These are phyloP conservation scores for Phytophthora pseudosyringae DNA, from an alignment of 352 stramenopile species.

Conservation along the genomic window DNA sequence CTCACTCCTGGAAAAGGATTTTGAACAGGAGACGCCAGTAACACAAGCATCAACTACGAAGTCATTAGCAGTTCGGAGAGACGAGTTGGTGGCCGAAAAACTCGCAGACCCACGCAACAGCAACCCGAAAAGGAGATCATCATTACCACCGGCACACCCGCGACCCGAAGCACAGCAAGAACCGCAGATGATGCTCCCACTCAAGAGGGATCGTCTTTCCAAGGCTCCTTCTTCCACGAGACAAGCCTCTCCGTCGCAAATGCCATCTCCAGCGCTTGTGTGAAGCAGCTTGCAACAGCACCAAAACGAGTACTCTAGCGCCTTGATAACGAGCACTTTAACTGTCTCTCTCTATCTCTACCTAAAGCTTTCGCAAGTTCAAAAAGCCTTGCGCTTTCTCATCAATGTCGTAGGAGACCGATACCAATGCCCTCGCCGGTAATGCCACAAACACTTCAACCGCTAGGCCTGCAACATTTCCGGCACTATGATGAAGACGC, in stretches of 20 bases:
- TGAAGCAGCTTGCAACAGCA: background rate
- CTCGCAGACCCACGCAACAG: constrained; percentile 5
- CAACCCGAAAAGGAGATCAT: constrained; percentile 21
- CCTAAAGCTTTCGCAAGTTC: constrained; percentile 75
- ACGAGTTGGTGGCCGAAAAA: constrained; percentile 3
- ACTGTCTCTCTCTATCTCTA: constrained; percentile 9
- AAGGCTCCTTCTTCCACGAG: constrained; percentile 34
- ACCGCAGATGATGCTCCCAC: background rate
- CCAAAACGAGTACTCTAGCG: constrained; percentile 1
- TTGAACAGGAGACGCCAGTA: constrained; percentile 24
- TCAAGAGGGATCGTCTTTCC: constrained; percentile 9
- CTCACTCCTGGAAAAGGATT: constrained; percentile 38
- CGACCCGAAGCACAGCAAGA: constrained; percentile 9
- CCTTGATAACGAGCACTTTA: constrained; percentile 6
- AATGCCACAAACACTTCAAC: constrained; percentile 67
- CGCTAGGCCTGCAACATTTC: constrained; percentile 59
- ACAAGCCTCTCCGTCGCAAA: constrained; percentile 21
- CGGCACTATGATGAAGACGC: constrained; percentile 63
- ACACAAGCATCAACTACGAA: constrained; percentile 12
- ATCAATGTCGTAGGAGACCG: constrained; percentile 70
- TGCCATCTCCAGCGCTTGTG: constrained; percentile 13
- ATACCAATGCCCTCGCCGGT: constrained; percentile 49
- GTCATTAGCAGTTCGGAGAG: constrained; percentile 3
- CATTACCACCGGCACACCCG: constrained; percentile 10
- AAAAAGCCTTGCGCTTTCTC: constrained; percentile 76